Evolutionary conservation across 2,329 filamentous ascomycete genomes (phyloP).

Genomic region (Alternaria hordeiaustralica): DNA sequence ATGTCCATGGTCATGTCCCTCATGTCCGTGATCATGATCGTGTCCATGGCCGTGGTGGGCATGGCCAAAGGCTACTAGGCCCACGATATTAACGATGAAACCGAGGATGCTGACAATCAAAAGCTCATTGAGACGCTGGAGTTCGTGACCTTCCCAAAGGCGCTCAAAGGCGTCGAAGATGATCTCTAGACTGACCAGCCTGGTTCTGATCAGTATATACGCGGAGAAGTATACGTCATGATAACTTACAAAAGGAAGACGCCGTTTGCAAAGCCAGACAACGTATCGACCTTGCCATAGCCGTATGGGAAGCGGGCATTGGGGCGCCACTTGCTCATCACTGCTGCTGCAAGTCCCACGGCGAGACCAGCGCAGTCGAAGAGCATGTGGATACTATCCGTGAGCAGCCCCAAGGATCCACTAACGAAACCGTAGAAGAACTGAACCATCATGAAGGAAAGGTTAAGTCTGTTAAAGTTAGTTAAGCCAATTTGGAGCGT

Average conservation of each 20-base stretch:
- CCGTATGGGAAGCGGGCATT: slow-evolving; percentile 91
- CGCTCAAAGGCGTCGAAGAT: slow-evolving; percentile 92
- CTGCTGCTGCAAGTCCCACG: slow-evolving; percentile 87
- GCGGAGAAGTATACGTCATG: neutral
- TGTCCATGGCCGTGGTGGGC: slow-evolving; percentile 63
- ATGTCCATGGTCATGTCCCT: slow-evolving; percentile 40
- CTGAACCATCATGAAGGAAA: slow-evolving; percentile 93
- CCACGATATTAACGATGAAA: slow-evolving; percentile 87
- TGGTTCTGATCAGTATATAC: slow-evolving; percentile 43
- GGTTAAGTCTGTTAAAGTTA: slow-evolving; percentile 72
- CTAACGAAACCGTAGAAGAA: slow-evolving; percentile 93
- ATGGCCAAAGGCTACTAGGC: slow-evolving; percentile 81
- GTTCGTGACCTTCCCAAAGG: slow-evolving; percentile 80
- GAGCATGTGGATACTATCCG: slow-evolving; percentile 99
- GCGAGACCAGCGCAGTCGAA: slow-evolving; percentile 94
- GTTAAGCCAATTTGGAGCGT: neutral
- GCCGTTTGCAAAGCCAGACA: slow-evolving; percentile 96
- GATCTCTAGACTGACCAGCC: slow-evolving; percentile 93
- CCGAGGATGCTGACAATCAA: slow-evolving; percentile 88
- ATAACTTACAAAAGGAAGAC: slow-evolving; percentile 83
- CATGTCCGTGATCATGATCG: slow-evolving; percentile 51
- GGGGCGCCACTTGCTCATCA: slow-evolving; percentile 96
- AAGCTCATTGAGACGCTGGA: slow-evolving; percentile 83
- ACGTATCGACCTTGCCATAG: slow-evolving; percentile 93
- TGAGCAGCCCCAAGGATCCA: slow-evolving; percentile 91